Evolutionary conservation across 208 protist genomes (phyloP), one percentile per base, ranked within the genome.

Genomic region (Trypanosoma mega): DNA sequence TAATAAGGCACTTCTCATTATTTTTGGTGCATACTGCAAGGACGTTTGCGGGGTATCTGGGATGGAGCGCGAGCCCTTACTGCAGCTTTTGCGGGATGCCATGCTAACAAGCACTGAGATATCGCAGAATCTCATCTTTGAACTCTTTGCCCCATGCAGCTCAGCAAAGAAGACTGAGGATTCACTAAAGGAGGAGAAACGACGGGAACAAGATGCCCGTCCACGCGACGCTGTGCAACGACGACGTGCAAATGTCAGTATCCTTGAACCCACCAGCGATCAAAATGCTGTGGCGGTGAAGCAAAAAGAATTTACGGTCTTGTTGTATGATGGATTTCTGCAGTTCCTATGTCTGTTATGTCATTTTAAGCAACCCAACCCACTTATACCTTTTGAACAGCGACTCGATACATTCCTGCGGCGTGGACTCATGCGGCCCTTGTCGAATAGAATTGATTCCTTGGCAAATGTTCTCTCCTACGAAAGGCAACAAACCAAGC

Each of bases 31-130:
- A 6, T 96, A 96, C 69, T 91, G 81, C 74, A 82, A 78, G 30
- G 84, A 90, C 4, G 46, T 91, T 21, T 89, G 71, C 27, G 89
- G 89, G 7, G 67, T 77, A 4, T 53, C 74, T 1, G 83, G 73
- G 14, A 79, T 96, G 74, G 73, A 90, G 67, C 64, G 64, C 36
- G 79, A 90, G 53, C 77, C 87, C 39, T 16, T 93, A 26, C 55
- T 96, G 72, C 76, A 76, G 24, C 68, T 93, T 34, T 74, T 96
- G 43, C 76, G 84, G 39, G 89, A 96, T 58, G 84, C 89, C 26
- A 90, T 91, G 86, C 68, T 96, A 47, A 92, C 89, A 49, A 93
- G 82, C 62, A 88, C 84, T n/a, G 85, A 96, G 46, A 85, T 93
- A 9, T 90, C 89, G 33, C 82, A 91, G 59, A 78, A 84, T 54